Base-by-base conservation (phyloP, 1,284 basidiomycete genomes). In the Meripilus lineatus region DNA sequence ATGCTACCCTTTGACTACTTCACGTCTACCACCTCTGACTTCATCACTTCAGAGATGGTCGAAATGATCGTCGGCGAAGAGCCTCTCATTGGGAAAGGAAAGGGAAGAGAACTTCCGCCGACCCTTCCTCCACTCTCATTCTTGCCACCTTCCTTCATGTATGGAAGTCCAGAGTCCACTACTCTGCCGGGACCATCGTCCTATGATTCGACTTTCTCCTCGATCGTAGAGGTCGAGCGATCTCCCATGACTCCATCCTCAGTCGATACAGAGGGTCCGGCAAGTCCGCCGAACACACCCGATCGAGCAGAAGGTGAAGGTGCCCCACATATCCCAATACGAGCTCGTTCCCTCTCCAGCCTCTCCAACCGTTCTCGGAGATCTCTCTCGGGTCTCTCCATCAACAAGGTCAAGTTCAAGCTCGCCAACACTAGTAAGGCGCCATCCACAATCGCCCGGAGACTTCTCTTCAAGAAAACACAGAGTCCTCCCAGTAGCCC, bases 81-180 rank as follows among this genome's bases (percentile, higher is more conserved):
- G 52, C 54, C 54, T 39, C 14, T 15, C 7, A 40, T 7, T 24
- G 57, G 52, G 32, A 67, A 67, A 50, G 83, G 79, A 48, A 86
- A 84, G 59, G 74, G 63, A 47, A 76, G 63, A 56, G 83, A 83
- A 50, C 59, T 62, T 24, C 73, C 80, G 32, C 79, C 82, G 47
- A 69, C 69, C 53, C 69, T 85, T 46, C 79, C 83, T 45, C 81
- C 83, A 48, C 65, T 86, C 49, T 67, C 70, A 25, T 79, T 87
- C 55, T 68, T 73, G 37, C 68, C 74, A 30, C 66, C 80, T 26
- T 66, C 68, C 40, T 68, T 83, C 49, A 66, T 65, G 34, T 74
- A 69, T 50, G 62, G 58, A 32, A 59, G 66, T 40, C 55, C 69
- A 37, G 63, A 65, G 47, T 77, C 74, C 69, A 63, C 72, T 8